Percentiles rank a stretch among this genome's conserved stretches.
These are phyloP conservation scores for Psidium friedrichsthalianum DNA, from an alignment of 345 rosid genomes.

Conservation along the genomic window DNA sequence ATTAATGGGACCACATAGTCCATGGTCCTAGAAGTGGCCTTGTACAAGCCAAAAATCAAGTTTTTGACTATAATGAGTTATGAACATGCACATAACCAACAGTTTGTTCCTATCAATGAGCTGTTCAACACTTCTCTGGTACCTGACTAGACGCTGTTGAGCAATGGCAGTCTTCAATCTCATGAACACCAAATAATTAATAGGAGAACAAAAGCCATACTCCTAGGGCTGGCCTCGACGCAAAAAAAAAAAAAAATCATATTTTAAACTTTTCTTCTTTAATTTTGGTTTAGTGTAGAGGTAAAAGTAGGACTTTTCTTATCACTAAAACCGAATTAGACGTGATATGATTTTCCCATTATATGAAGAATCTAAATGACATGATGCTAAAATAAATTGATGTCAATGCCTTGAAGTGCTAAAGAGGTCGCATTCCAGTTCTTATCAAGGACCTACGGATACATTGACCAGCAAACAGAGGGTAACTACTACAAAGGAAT, in stretches of 20 bases:
- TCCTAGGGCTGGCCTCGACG: background rate
- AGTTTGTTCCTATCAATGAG: background rate
- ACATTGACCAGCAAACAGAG: background rate
- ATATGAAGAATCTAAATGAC: background rate
- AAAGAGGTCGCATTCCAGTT: background rate
- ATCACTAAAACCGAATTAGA: background rate
- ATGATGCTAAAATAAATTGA: background rate
- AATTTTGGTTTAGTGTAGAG: background rate
- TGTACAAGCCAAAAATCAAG: background rate
- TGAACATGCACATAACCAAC: background rate
- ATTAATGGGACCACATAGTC: background rate
- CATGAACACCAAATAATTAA: background rate
- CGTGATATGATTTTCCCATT: background rate
- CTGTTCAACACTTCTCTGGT: background rate
- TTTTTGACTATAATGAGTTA: background rate
- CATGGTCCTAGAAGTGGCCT: background rate
- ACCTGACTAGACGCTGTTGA: background rate
- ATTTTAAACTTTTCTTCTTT: background rate
- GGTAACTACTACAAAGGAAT: background rate
- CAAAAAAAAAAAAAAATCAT: background rate
- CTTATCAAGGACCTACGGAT: background rate
- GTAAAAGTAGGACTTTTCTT: background rate
- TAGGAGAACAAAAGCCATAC: background rate
- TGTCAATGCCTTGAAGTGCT: background rate
- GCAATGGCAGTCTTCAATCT: background rate